A percentile compares a stretch with the other conserved stretches of the same genome.
These are phyloP conservation scores for Coriolopsis trogii DNA, from an alignment of 1,284 basidiomycete genomes.

Conservation along the genomic window DNA sequence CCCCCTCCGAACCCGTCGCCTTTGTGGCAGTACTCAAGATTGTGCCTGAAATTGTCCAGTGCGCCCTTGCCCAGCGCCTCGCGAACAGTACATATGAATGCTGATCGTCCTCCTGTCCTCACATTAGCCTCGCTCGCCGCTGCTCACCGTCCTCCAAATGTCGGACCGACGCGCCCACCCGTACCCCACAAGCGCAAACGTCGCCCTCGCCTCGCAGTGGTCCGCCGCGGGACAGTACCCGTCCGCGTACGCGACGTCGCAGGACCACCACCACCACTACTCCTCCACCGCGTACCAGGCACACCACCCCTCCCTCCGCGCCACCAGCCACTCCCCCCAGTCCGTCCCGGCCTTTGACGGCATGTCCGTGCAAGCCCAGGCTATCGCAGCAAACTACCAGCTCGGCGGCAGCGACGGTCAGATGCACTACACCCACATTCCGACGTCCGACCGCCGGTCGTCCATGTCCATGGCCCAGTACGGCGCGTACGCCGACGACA, in stretches of 20 bases:
- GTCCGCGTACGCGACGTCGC: constrained; percentile 30
- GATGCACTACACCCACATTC: constrained; percentile 31
- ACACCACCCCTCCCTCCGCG: constrained; percentile 30
- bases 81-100: constrained; percentile 37
- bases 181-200: constrained; percentile 29
- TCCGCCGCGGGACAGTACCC: constrained; percentile 28
- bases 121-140: constrained; percentile 29
- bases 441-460: constrained; percentile 27
- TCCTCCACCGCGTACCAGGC: constrained; percentile 29
- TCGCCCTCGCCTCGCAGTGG: constrained; percentile 33
- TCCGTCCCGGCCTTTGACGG: constrained; percentile 29
- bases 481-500: constrained; percentile 25
- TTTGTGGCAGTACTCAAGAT: constrained; percentile 40
- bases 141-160: constrained; percentile 30
- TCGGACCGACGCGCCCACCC: constrained; percentile 36
- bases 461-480: constrained; percentile 29
- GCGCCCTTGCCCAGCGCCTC: constrained; percentile 25
- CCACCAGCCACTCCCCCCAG: constrained; percentile 21
- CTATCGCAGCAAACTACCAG: constrained; percentile 26
- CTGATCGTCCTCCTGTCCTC: constrained; percentile 23
- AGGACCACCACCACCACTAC: constrained; percentile 31
- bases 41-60: constrained; percentile 31
- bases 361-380: constrained; percentile 24
- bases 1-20: constrained; percentile 24
- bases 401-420: constrained; percentile 25